Base-by-base conservation (phyloP, 164 flowering plant species). In the Platanus orientalis region DNA sequence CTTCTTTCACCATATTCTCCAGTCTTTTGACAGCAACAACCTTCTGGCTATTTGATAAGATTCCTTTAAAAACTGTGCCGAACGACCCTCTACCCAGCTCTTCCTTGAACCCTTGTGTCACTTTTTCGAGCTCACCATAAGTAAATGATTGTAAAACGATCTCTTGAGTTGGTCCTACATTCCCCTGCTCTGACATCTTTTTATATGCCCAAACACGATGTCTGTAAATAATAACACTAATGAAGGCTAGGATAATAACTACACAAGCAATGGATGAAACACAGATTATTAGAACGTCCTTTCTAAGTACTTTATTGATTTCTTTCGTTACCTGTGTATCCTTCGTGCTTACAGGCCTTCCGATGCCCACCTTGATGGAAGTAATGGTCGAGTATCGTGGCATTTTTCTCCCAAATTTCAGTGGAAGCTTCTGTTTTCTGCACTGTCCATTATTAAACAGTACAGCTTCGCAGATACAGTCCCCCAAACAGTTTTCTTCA, bases 21-120 rank as follows among this genome's bases (percentile, higher is more conserved):
- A 73, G 62, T 57, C 55, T 62, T 62, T 65, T 61, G 7, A 65
- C 73, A 7, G 71, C 73, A 29, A 69, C 58, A 39, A 14, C 11
- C 19, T 20, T 62, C 0, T 57, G 5, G 3, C 29, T 51, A 20
- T 28, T 39, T 9, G 68, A 11, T 12, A 47, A 49, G 25, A 20
- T 14, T 3, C 76, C 76, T 57, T 69, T 64, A 48, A 36, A 69
- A 27, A 73, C 73, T 26, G 48, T 29, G 6, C 73, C 73, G 17
- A 65, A 64, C 7, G 73, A 25, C 9, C 73, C 76, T 29, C 56
- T 50, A 1, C 73, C 76, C 23, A 73, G 2, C 34, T 56, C 67
- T 57, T 73, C 73, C 36, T 52, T 65, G 56, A 73, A 73, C 19
- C 69, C 40, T 13, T 57, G 11, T 1, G 73, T 69, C 49, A 69